phyloP scores from a whole-genome alignment of 371 early-diverging fungal species.

The Mucor mucedo region DNA sequence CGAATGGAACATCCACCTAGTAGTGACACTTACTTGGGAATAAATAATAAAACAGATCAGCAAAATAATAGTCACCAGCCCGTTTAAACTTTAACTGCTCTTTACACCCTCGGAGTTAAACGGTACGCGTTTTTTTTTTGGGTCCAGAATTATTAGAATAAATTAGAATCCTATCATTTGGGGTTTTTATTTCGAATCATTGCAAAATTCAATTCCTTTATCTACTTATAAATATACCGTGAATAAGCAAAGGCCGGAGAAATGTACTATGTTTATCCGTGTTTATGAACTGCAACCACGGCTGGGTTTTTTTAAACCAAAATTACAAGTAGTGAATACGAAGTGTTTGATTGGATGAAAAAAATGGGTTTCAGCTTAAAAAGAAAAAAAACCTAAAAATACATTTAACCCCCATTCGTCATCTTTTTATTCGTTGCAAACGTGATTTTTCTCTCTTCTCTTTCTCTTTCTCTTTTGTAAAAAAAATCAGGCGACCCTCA shows the following conservation, averaged over 20 bases:
- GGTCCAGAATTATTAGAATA: too few species aligned
- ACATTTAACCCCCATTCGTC: conserved; percentile 13
- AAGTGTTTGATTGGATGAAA: background rate
- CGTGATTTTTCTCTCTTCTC: background rate
- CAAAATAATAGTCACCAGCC: conserved; percentile 2
- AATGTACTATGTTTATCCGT: background rate
- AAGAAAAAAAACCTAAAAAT: conserved; percentile 7
- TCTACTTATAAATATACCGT: background rate
- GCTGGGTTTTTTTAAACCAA: conserved; percentile 6
- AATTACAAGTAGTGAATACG: background rate
- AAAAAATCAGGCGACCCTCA: background rate
- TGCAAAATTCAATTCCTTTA: too few species aligned
- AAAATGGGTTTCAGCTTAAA: conserved; percentile 12
- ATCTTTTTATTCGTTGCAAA: conserved; percentile 1
- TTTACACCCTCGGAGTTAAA: too few species aligned
- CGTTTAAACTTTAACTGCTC: too few species aligned
- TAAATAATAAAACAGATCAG: conserved; percentile 17
- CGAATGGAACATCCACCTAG: conserved; percentile 21
- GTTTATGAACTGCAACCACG: conserved; percentile 7
- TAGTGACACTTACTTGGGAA: conserved; percentile 19
- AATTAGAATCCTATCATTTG: too few species aligned
- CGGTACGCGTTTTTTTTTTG: background rate
- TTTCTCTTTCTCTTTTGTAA: conserved; percentile 1
- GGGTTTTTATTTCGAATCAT: too few species aligned
- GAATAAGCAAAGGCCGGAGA: background rate